Conservation (phyloP, 2,329 filamentous ascomycete species). For the Pleoardoris graminearum region DNA sequence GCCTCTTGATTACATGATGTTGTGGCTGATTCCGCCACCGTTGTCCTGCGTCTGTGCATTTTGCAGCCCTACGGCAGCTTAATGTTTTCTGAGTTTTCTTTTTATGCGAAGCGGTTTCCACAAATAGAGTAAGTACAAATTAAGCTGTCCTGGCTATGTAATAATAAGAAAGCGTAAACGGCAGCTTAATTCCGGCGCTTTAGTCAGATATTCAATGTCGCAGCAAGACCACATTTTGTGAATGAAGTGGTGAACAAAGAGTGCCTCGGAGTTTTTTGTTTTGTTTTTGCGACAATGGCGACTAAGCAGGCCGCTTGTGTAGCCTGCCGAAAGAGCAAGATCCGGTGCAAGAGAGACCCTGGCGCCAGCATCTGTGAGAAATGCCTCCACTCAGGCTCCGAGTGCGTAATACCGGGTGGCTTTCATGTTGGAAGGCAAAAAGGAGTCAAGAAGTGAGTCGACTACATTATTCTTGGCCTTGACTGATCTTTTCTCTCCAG, state of each 20-base stretch:
- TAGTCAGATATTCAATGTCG: not conserved
- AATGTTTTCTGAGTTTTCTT: no score
- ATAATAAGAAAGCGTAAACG: no score
- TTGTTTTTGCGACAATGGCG: conserved; percentile 9
- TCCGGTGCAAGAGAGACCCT: conserved; percentile 64
- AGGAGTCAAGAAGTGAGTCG: conserved; percentile 71
- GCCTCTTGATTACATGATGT: not conserved
- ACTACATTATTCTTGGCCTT: not conserved
- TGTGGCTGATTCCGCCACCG: not conserved
- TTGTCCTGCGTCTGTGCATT: not conserved
- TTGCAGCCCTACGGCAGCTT: not conserved
- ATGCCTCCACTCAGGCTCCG: conserved; percentile 60
- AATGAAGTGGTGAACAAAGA: not conserved
- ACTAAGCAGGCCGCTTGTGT: conserved; percentile 60
- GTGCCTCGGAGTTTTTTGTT: not conserved
- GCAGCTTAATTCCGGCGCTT: not conserved
- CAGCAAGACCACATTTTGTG: not conserved
- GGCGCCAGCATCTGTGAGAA: conserved; percentile 61
- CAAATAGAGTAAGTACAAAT: no score
- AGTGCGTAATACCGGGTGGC: conserved; percentile 64
- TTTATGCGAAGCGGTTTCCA: no score
- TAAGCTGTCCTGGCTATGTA: no score
- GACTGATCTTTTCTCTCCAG: conserved; percentile 47
- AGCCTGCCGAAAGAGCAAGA: conserved; percentile 68
- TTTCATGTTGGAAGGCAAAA: conserved; percentile 75